Evolutionary conservation across 2,329 filamentous ascomycete genomes (phyloP), one percentile per base, ranked within the genome.

Genomic region (Zymoseptoria brevis): DNA sequence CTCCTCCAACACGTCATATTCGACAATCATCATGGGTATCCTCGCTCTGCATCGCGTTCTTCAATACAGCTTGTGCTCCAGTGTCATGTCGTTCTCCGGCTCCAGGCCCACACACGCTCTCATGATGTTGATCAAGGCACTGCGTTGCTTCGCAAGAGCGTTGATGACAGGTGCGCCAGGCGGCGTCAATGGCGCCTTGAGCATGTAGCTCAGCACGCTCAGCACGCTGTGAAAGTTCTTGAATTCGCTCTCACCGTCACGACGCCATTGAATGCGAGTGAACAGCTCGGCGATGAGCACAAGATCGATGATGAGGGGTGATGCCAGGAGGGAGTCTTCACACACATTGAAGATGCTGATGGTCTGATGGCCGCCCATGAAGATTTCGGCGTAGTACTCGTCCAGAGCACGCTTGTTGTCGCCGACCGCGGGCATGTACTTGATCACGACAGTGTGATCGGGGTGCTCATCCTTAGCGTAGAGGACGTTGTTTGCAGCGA

Each of bases 381-480:
- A 99, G 77, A 99, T 97, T 82, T 99, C 93, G 58, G 91, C 94
- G 69, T 96, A 96, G 84, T 99, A 99, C 82, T 99, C 94, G 72
- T 99, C 94, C 57, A 99, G 83, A 57, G 94, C 94, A 73, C 94
- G 91, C 86, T 99, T 99, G 84, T 96, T 95, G 79, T 99, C 94
- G 63, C 94, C 94, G 54, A 99, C 94, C 64, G 92, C 90, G 41
- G 94, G 94, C 92, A 99, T 96, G 82, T 99, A 99, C 85, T 99
- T 99, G 86, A 99, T 99, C 69, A 99, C 94, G 61, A 99, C 94
- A 61, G 90, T 95, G 81, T 99, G 94, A 75, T 99, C 92, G 1
- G 94, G 94, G 76, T 97, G 92, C 80, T 99, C 94, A 68, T 87
- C 91, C 71, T 89, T 81, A 77, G 87, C 85, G 82, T 99, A 99